These are phyloP conservation scores for Sergeia podlipaevii DNA, from an alignment of 208 protist species.

Conservation along the genomic window DNA sequence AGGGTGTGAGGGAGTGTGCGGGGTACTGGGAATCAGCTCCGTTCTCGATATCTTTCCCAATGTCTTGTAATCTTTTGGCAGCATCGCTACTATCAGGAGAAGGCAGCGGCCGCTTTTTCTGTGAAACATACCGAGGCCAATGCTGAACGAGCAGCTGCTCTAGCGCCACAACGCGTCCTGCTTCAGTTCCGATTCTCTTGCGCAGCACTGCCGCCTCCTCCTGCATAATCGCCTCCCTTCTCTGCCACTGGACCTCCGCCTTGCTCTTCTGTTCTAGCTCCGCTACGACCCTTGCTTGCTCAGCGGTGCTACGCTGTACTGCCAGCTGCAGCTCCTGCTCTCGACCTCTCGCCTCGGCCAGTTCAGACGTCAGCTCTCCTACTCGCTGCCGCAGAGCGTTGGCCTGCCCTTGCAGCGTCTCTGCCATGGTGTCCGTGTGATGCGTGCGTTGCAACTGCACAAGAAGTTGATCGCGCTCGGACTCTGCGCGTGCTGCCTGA, in stretches of 20 bases:
- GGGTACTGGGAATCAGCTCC: too few species aligned
- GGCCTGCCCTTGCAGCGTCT: constrained; percentile 47
- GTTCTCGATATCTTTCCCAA: too few species aligned
- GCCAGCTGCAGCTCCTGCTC: constrained; percentile 37
- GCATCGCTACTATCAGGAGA: too few species aligned
- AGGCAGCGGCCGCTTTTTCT: too few species aligned
- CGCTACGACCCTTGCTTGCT: constrained; percentile 25
- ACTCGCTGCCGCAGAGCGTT: constrained; percentile 55
- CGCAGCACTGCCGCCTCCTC: constrained; percentile 43
- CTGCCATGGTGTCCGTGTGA: constrained; percentile 37
- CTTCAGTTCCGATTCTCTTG: constrained; percentile 29
- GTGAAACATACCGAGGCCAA: too few species aligned
- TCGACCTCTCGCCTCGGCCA: constrained; percentile 28
- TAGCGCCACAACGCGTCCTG: constrained; percentile 15
- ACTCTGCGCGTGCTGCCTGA: constrained; percentile 15
- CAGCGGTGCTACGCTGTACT: constrained; percentile 30
- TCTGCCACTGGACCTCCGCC: constrained; percentile 13
- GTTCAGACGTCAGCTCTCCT: constrained; percentile 46
- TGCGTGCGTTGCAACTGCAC: constrained; percentile 29
- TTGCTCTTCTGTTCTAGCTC: constrained; percentile 21
- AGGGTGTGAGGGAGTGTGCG: too few species aligned
- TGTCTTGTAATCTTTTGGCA: too few species aligned
- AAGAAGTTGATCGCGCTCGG: constrained; percentile 36
- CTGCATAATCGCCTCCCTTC: constrained; percentile 23
- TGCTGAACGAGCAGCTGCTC: constrained; percentile 11